phyloP scores from a whole-genome alignment of 2,329 filamentous ascomycete genomes.

The Aspergillus floridensis region DNA sequence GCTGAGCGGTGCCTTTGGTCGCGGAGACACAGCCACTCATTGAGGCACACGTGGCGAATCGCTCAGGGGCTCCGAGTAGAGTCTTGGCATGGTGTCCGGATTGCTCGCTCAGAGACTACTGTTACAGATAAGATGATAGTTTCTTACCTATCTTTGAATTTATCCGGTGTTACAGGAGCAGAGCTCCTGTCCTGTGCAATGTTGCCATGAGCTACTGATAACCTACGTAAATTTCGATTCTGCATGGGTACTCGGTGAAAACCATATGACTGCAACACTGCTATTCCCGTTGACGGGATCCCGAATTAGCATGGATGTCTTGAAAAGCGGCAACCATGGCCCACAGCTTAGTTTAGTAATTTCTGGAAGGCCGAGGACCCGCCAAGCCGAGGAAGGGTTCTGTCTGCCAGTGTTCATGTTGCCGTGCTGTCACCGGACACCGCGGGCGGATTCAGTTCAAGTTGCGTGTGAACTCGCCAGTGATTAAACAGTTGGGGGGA shows the following conservation, averaged over 20 bases:
- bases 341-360: not conserved
- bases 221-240: too few species aligned
- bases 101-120: not conserved
- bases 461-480: too few species aligned
- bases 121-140: not conserved
- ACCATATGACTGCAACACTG: not conserved
- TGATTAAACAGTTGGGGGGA: not conserved
- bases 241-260: too few species aligned
- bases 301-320: not conserved
- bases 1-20: not conserved
- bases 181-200: not conserved
- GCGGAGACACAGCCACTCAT: slow-evolving; percentile 12
- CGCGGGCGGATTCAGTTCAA: too few species aligned
- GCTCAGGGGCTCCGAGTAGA: slow-evolving; percentile 3
- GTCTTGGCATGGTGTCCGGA: not conserved
- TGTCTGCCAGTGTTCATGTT: too few species aligned
- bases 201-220: not conserved
- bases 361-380: not conserved
- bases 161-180: not conserved
- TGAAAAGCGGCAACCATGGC: not conserved
- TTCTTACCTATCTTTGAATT: not conserved
- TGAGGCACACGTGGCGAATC: slow-evolving; percentile 15
- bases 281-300: not conserved
- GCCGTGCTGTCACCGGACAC: not conserved
- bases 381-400: not conserved